A percentile compares a stretch with the other conserved stretches of the same genome.
phyloP scores from a whole-genome alignment of 345 rosid species.

The Moricandia arvensis region DNA sequence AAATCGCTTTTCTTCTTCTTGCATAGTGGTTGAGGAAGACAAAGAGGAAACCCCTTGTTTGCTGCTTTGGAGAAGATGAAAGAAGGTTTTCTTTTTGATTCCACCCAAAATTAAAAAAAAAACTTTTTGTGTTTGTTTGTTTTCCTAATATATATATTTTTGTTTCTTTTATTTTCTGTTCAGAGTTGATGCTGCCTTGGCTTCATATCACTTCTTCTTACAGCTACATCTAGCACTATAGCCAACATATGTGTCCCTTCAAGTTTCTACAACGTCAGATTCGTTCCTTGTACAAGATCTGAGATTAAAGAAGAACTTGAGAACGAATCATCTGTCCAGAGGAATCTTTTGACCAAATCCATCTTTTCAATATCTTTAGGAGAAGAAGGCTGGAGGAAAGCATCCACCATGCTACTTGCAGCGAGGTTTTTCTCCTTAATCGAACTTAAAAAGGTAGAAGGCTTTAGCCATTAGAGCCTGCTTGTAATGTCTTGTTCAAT shows the following conservation, averaged over 20 bases:
- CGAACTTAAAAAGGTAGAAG: not conserved
- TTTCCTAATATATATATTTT: too few species aligned
- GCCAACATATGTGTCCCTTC: conserved; percentile 86
- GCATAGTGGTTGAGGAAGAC: conserved; percentile 80
- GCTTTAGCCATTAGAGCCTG: not conserved
- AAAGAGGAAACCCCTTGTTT: conserved; percentile 74
- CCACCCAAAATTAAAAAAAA: not conserved
- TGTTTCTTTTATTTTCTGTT: not conserved
- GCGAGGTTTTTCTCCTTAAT: conserved; percentile 42
- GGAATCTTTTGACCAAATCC: conserved; percentile 47
- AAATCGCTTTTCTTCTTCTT: conserved; percentile 16
- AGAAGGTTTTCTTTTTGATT: conserved; percentile 51
- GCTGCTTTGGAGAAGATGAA: conserved; percentile 95
- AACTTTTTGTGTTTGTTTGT: too few species aligned
- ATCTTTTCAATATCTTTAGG: conserved; percentile 41
- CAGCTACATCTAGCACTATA: conserved; percentile 79
- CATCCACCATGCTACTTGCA: conserved; percentile 54
- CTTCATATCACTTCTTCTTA: conserved; percentile 88
- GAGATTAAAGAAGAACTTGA: conserved; percentile 52
- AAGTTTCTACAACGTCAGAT: conserved; percentile 66
- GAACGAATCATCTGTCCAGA: conserved; percentile 46
- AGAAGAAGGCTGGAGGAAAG: conserved; percentile 68
- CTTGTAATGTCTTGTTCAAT: conserved; percentile 2
- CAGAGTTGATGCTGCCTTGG: conserved; percentile 99
- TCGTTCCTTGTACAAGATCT: conserved; percentile 73